These are phyloP conservation scores for Bipolaris cookei DNA, from an alignment of 2,329 filamentous ascomycete genomes.

Conservation along the genomic window DNA sequence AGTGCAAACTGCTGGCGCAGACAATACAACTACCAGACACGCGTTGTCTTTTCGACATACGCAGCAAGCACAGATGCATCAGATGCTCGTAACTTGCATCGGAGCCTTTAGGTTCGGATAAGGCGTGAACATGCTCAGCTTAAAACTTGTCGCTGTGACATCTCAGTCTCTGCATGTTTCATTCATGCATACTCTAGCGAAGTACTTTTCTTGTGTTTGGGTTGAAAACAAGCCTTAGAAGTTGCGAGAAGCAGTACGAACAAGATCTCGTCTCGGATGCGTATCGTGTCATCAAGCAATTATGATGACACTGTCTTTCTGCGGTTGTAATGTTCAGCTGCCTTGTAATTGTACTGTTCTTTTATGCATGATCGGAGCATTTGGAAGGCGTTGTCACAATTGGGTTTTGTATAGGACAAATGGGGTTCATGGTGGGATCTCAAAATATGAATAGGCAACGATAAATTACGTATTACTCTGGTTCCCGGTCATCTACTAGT, in stretches of 20 bases:
- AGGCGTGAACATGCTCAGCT: constrained; percentile 1
- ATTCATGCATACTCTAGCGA: neutral
- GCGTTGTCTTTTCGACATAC: neutral
- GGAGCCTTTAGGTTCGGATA: neutral
- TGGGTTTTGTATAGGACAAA: neutral
- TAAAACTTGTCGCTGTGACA: neutral
- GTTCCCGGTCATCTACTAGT: neutral
- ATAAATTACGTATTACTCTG: neutral
- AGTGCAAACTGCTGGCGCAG: neutral
- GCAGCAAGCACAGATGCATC: neutral
- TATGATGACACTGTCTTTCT: neutral
- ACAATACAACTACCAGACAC: neutral
- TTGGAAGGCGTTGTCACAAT: neutral
- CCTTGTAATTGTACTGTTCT: constrained; percentile 10
- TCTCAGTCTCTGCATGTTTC: neutral
- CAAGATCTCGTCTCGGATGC: neutral
- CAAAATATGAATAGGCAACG: neutral
- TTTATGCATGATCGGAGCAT: neutral
- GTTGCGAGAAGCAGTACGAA: neutral
- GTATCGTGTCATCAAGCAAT: neutral
- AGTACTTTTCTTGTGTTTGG: neutral
- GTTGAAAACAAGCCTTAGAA: neutral
- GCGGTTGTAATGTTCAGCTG: neutral
- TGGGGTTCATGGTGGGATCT: neutral
- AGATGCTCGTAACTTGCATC: neutral